A percentile compares a stretch with the other conserved stretches of the same genome.
Evolutionary conservation across 2,329 filamentous ascomycete species (phyloP).

Genomic region (Penicillium sp.): DNA sequence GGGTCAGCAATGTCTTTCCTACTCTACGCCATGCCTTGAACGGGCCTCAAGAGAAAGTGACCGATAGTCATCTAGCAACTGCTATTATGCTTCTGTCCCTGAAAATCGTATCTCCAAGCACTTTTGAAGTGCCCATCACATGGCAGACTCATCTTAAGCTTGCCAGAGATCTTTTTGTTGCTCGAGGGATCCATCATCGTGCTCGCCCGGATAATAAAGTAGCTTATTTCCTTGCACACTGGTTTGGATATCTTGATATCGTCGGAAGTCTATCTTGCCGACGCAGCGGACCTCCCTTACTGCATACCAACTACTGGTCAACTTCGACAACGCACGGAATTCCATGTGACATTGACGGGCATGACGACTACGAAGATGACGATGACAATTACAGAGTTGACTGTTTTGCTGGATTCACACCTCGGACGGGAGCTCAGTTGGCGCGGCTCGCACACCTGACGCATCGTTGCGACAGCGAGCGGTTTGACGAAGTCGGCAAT

Average conservation of each 20-base stretch:
- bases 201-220: conserved; percentile 53
- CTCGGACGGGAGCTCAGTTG: conserved; percentile 65
- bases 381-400: conserved; percentile 67
- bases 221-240: conserved; percentile 72
- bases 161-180: conserved; percentile 69
- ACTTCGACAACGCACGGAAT: conserved; percentile 10
- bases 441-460: conserved; percentile 69
- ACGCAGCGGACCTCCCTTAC: conserved; percentile 50
- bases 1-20: conserved; percentile 68
- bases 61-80: conserved; percentile 70
- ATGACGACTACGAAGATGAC: conserved; percentile 49
- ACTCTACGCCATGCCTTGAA: conserved; percentile 64
- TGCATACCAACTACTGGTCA: conserved; percentile 47
- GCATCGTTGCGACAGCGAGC: conserved; percentile 62
- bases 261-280: conserved; percentile 67
- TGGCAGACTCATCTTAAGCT: conserved; percentile 78
- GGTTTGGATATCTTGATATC: conserved; percentile 81
- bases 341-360: conserved; percentile 18
- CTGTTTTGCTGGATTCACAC: conserved; percentile 76
- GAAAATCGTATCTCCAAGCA: conserved; percentile 77
- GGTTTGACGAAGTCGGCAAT: conserved; percentile 54
- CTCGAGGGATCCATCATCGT: conserved; percentile 57
- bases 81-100: conserved; percentile 81
- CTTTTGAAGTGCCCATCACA: conserved; percentile 73
- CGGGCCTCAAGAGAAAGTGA: conserved; percentile 59